Evolutionary conservation across 352 stramenopile genomes (phyloP).

Genomic region (Sclerospora graminicola): DNA sequence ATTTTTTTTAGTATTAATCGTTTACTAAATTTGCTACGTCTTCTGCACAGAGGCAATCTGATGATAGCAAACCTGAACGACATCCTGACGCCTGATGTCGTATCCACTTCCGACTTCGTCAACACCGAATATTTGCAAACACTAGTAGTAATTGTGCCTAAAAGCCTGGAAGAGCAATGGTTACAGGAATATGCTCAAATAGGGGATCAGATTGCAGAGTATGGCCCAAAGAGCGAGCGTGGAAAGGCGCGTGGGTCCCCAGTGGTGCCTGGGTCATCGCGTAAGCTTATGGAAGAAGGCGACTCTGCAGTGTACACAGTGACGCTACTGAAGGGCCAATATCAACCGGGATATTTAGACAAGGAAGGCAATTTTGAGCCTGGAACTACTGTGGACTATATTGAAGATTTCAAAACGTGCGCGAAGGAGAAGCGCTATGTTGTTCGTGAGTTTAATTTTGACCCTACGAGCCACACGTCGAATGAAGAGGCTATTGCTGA

Average conservation of each 20-base stretch:
- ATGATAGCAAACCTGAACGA: constrained; percentile 93
- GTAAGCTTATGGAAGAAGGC: constrained; percentile 87
- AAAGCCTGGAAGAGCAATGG: constrained; percentile 87
- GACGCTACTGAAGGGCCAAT: constrained; percentile 93
- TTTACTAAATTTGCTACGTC: constrained; percentile 4
- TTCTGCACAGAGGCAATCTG: constrained; percentile 75
- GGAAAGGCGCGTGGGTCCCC: constrained; percentile 90
- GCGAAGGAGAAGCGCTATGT: constrained; percentile 92
- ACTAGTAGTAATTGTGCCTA: constrained; percentile 91
- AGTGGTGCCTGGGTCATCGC: constrained; percentile 89
- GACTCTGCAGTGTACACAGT: constrained; percentile 92
- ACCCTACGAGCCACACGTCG: constrained; percentile 79
- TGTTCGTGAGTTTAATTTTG: constrained; percentile 88
- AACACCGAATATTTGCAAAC: constrained; percentile 97
- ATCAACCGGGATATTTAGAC: constrained; percentile 77
- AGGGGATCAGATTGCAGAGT: constrained; percentile 83
- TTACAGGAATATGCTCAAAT: constrained; percentile 83
- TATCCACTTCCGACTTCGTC: constrained; percentile 86
- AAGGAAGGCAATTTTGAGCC: constrained; percentile 86
- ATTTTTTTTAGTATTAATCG: neutral
- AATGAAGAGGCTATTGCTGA: constrained; percentile 84
- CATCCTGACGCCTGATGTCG: constrained; percentile 85
- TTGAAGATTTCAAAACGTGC: constrained; percentile 89
- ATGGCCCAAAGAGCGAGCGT: constrained; percentile 85
- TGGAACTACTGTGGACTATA: constrained; percentile 90